These are phyloP conservation scores for Warburgia ugandensis DNA, from an alignment of 164 flowering plant species.

Conservation along the genomic window DNA sequence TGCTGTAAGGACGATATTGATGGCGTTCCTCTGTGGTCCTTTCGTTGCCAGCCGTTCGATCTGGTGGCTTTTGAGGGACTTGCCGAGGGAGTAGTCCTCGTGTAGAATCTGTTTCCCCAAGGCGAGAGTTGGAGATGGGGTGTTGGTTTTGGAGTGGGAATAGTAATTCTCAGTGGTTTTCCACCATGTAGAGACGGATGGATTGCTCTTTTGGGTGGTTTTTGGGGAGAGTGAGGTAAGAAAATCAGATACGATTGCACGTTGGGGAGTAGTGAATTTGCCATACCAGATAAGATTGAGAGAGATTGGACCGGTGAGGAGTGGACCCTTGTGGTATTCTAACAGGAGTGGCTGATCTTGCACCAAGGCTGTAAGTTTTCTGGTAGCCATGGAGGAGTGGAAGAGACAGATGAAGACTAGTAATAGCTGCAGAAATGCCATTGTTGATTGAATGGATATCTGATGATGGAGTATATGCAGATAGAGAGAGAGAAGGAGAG, in stretches of 20 bases:
- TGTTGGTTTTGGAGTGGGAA: conserved; percentile 13
- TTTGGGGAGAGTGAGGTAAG: neutral
- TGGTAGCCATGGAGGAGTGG: too few relatives aligned
- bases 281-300: conserved; percentile 73
- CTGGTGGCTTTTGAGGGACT: conserved; percentile 33
- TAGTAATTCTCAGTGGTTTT: conserved; percentile 40
- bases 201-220: conserved; percentile 6
- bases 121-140: conserved; percentile 15
- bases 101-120: conserved; percentile 38
- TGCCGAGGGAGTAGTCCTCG: conserved; percentile 48
- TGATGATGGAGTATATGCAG: neutral
- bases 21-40: conserved; percentile 28
- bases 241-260: conserved; percentile 51
- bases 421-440: too few relatives aligned
- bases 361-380: conserved; percentile 2
- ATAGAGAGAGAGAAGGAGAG: too few relatives aligned
- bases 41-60: conserved; percentile 27
- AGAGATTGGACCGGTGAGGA: conserved; percentile 49
- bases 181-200: conserved; percentile 71
- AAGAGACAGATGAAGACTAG: too few relatives aligned
- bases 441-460: too few relatives aligned
- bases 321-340: conserved; percentile 62
- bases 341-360: conserved; percentile 28
- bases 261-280: conserved; percentile 49
- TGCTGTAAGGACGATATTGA: conserved; percentile 51